Conservation (phyloP, 1,139 yeast genomes). For the Meyerozyma athensensis region DNA sequence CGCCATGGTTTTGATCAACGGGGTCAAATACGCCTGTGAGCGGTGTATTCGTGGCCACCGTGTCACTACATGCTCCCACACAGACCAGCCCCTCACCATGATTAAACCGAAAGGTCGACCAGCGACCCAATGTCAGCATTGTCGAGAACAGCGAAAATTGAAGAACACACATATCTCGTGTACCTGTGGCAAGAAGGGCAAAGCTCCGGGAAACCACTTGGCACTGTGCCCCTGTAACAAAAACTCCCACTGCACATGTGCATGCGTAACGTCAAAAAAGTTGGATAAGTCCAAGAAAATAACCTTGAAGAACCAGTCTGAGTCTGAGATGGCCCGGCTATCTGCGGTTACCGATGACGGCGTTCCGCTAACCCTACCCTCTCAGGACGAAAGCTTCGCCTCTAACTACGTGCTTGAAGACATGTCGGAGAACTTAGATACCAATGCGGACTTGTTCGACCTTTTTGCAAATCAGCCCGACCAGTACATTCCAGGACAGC, state of each 20-base stretch:
- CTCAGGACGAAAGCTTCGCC: constrained; percentile 5
- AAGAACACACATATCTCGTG: constrained; percentile 71
- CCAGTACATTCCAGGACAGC: constrained; percentile 5
- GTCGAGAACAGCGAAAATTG: constrained; percentile 72
- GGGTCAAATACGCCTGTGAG: constrained; percentile 93
- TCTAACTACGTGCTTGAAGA: constrained; percentile 32
- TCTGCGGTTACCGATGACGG: constrained; percentile 4
- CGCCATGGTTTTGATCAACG: constrained; percentile 79
- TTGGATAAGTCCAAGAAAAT: constrained; percentile 29
- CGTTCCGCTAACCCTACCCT: constrained; percentile 6
- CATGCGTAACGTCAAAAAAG: constrained; percentile 24
- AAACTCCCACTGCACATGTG: constrained; percentile 58
- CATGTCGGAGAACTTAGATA: constrained; percentile 27
- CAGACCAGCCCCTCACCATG: constrained; percentile 85
- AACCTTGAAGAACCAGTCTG: constrained; percentile 20
- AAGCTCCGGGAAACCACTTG: constrained; percentile 38
- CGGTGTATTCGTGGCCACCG: constrained; percentile 95
- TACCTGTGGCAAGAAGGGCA: constrained; percentile 61
- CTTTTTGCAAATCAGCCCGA: constrained; percentile 16
- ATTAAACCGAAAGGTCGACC: constrained; percentile 97
- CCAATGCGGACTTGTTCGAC: constrained; percentile 26
- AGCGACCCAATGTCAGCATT: constrained; percentile 83
- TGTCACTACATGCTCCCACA: constrained; percentile 88
- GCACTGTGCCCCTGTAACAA: constrained; percentile 55
- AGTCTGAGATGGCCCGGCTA: constrained; percentile 12